phyloP scores from a whole-genome alignment of 1,139 yeast species.

The Yamadazyma membranifaciens region DNA sequence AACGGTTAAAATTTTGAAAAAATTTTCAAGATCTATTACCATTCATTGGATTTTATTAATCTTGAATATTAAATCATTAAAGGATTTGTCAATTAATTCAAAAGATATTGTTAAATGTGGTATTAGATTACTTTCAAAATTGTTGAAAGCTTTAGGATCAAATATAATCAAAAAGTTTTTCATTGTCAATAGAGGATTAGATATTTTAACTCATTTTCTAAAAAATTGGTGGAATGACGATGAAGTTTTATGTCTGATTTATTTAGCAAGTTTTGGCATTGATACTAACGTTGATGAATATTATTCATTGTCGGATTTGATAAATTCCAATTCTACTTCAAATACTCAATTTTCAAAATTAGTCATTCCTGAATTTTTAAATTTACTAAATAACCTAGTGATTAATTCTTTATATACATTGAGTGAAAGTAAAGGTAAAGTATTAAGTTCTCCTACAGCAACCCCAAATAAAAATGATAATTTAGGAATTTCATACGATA shows the following conservation, averaged over 20 bases:
- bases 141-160: conserved; percentile 47
- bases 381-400: conserved; percentile 40
- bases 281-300: conserved; percentile 16
- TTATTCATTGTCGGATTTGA: conserved; percentile 12
- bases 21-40: conserved; percentile 56
- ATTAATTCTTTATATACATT: conserved; percentile 33
- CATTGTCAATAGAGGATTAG: conserved; percentile 52
- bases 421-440: conserved; percentile 34
- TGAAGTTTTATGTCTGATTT: conserved; percentile 30
- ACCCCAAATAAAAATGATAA: conserved; percentile 24
- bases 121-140: conserved; percentile 47
- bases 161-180: conserved; percentile 50
- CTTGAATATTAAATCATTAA: conserved; percentile 31
- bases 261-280: conserved; percentile 42
- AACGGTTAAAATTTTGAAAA: conserved; percentile 38
- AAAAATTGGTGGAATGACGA: conserved; percentile 48
- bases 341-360: conserved; percentile 17
- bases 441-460: conserved; percentile 38
- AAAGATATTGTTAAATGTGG: conserved; percentile 42
- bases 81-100: conserved; percentile 11
- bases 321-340: conserved; percentile 3
- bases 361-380: conserved; percentile 39
- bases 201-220: conserved; percentile 47
- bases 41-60: conserved; percentile 66
- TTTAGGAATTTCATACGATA: conserved; percentile 28